Conservation (phyloP, 805 yeast species). For the Kregervanrija delftensis region DNA sequence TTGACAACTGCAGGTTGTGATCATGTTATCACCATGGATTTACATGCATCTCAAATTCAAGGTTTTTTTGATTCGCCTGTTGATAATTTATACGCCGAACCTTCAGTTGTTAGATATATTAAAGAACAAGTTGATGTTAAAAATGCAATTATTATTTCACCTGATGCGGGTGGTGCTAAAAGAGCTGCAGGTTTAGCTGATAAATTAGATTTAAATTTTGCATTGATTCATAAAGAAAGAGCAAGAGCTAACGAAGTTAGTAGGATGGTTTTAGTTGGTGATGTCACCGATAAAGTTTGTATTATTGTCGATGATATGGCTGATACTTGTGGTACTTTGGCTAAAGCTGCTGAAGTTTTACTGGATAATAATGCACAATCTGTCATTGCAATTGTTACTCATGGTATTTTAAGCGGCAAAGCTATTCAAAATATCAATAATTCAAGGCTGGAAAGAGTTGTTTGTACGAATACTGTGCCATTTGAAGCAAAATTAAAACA, state of each 20-base stretch:
- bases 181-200: constrained; percentile 94
- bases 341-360: constrained; percentile 87
- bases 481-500: constrained; percentile 51
- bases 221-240: constrained; percentile 94
- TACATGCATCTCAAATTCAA: constrained; percentile 96
- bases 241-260: constrained; percentile 93
- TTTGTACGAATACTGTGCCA: constrained; percentile 93
- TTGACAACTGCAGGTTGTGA: constrained; percentile 91
- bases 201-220: constrained; percentile 84
- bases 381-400: constrained; percentile 92
- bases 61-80: constrained; percentile 95
- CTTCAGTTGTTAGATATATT: constrained; percentile 78
- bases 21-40: constrained; percentile 93
- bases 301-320: constrained; percentile 96
- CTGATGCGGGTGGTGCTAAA: constrained; percentile 99
- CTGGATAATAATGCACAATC: constrained; percentile 73
- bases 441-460: constrained; percentile 62
- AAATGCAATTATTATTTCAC: constrained; percentile 77
- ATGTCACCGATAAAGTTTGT: constrained; percentile 77
- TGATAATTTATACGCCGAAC: constrained; percentile 93
- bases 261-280: constrained; percentile 94
- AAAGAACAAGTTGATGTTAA: constrained; percentile 50
- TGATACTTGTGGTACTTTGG: constrained; percentile 95
- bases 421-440: constrained; percentile 69
- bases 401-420: constrained; percentile 84